phyloP scores from a whole-genome alignment of 768 basidiomycete genomes.

The Pleurotus sapidus region DNA sequence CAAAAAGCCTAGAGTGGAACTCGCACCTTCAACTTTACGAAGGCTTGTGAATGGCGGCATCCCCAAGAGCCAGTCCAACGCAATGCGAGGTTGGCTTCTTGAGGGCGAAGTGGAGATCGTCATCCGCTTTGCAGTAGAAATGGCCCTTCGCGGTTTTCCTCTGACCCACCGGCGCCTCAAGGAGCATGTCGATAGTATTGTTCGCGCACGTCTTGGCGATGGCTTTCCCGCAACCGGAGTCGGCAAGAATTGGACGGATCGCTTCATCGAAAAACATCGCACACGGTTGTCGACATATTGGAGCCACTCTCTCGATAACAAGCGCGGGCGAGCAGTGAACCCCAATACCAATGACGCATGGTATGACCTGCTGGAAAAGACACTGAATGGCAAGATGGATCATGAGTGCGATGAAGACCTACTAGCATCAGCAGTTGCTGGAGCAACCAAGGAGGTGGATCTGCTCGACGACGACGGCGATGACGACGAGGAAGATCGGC shows the following conservation, averaged over 20 bases:
- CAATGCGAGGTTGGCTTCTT: slow-evolving; percentile 23
- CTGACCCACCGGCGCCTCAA: slow-evolving; percentile 27
- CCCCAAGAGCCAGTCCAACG: slow-evolving; percentile 21
- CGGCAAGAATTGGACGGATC: slow-evolving; percentile 32
- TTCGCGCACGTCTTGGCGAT: slow-evolving; percentile 21
- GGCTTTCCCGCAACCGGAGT: slow-evolving; percentile 27
- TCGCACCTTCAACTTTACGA: slow-evolving; percentile 14
- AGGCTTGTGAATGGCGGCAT: slow-evolving; percentile 15
- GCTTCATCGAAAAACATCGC: slow-evolving; percentile 25
- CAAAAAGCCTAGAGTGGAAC: slow-evolving; percentile 11
- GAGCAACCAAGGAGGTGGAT: background rate
- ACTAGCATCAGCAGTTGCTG: background rate
- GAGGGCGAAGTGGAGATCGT: slow-evolving; percentile 25
- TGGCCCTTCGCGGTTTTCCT: slow-evolving; percentile 31
- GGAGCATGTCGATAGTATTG: slow-evolving; percentile 20
- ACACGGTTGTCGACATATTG: slow-evolving; percentile 25
- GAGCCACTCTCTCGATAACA: slow-evolving; percentile 26
- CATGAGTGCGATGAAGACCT: background rate
- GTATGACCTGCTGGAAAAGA: slow-evolving; percentile 27
- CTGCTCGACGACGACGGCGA: slow-evolving; percentile 10
- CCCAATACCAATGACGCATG: slow-evolving; percentile 27
- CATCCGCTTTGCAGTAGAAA: slow-evolving; percentile 22
- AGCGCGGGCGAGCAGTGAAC: slow-evolving; percentile 33
- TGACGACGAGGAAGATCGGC: background rate
- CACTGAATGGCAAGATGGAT: slow-evolving; percentile 9